phyloP scores from a whole-genome alignment of 495 filamentous ascomycete genomes.

The Pyrenopolyporus hunteri region DNA sequence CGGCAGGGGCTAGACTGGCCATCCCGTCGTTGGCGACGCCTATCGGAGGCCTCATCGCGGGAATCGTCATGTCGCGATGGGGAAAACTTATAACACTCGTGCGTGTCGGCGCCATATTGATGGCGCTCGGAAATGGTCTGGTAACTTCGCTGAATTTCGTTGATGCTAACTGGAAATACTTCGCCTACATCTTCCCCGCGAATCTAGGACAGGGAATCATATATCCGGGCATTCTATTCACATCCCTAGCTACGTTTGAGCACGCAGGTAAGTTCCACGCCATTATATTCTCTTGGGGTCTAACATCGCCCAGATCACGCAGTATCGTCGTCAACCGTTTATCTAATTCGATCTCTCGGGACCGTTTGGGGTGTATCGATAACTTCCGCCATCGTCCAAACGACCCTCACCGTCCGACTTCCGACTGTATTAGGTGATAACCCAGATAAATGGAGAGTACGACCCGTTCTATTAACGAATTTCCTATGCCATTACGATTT shows the following conservation, averaged over 20 bases:
- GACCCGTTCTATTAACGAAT: conserved; percentile 43
- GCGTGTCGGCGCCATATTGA: conserved; percentile 59
- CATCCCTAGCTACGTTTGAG: conserved; percentile 66
- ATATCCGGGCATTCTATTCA: conserved; percentile 68
- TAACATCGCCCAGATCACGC: conserved; percentile 58
- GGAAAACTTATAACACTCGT: conserved; percentile 63
- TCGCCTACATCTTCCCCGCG: conserved; percentile 66
- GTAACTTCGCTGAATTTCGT: conserved; percentile 62
- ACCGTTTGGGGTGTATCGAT: conserved; percentile 69
- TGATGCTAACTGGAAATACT: conserved; percentile 67
- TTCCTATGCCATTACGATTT: conserved; percentile 30
- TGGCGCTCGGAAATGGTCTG: conserved; percentile 64
- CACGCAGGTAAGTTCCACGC: conserved; percentile 57
- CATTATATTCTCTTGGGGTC: neutral
- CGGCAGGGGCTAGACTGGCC: conserved; percentile 62
- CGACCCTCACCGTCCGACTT: conserved; percentile 63
- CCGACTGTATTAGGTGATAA: conserved; percentile 63
- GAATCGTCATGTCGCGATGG: conserved; percentile 69
- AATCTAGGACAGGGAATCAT: conserved; percentile 70
- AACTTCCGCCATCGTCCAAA: conserved; percentile 68
- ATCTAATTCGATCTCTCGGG: conserved; percentile 67
- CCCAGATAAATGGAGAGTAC: conserved; percentile 71
- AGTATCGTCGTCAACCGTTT: conserved; percentile 67
- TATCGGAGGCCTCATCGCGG: conserved; percentile 64
- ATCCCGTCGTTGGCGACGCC: conserved; percentile 68